Evolutionary conservation across 2,329 filamentous ascomycete genomes (phyloP).

Genomic region (Scedosporium minutisporum): DNA sequence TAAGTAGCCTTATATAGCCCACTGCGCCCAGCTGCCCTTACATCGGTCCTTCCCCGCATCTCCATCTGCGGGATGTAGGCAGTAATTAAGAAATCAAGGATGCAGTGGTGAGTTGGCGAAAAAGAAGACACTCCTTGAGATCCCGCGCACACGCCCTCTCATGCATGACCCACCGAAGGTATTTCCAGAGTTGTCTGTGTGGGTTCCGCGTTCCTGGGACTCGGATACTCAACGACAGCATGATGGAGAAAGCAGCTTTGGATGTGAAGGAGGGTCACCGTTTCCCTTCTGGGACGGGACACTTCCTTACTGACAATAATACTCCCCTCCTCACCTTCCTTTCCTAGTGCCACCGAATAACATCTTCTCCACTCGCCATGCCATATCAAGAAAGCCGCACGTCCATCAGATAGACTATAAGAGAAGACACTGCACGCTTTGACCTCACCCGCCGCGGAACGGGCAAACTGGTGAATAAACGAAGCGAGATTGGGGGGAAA

Average conservation of each 20-base stretch:
- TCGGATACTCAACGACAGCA: not conserved
- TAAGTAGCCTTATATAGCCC: too few relatives aligned
- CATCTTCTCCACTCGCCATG: not conserved
- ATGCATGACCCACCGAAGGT: not conserved
- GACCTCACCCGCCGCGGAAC: not conserved
- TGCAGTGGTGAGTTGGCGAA: not conserved
- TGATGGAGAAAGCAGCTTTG: not conserved
- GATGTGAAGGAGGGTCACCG: not conserved
- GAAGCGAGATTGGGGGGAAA: not conserved
- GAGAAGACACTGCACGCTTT: not conserved
- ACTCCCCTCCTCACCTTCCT: not conserved
- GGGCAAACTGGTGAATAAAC: not conserved
- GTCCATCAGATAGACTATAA: not conserved
- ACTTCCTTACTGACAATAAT: not conserved
- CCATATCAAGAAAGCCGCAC: not conserved
- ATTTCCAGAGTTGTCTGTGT: not conserved
- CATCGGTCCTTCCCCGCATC: not conserved
- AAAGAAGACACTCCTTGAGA: too few relatives aligned
- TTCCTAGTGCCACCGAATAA: not conserved
- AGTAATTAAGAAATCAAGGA: not conserved
- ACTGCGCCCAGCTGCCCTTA: too few relatives aligned
- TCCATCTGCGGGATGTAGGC: not conserved
- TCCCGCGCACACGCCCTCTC: not conserved
- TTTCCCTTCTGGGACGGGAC: not conserved
- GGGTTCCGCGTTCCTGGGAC: not conserved